These are phyloP conservation scores for Dactylellina parvicollis DNA, from an alignment of 2,329 filamentous ascomycete species.

Conservation along the genomic window DNA sequence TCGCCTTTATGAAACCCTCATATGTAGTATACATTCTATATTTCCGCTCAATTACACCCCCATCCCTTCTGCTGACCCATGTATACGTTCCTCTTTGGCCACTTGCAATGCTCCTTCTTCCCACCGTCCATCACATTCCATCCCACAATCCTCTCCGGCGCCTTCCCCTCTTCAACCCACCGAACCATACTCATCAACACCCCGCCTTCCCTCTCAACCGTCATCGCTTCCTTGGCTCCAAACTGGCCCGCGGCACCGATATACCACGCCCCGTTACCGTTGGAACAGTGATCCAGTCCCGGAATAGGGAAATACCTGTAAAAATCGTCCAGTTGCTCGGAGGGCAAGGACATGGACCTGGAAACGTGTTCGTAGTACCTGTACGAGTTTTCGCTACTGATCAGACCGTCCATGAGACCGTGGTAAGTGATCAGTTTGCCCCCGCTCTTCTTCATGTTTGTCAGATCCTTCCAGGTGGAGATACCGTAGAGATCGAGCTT, in stretches of 20 bases:
- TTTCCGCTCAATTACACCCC: too few relatives aligned
- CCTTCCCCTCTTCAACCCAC: conserved; percentile 65
- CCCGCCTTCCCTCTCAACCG: background rate
- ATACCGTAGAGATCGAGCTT: conserved; percentile 59
- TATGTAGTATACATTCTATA: too few relatives aligned
- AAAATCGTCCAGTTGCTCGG: conserved; percentile 57
- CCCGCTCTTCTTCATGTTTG: conserved; percentile 61
- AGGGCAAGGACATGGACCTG: conserved; percentile 21
- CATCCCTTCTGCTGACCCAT: conserved; percentile 12
- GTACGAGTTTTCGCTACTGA: conserved; percentile 29
- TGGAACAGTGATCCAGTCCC: conserved; percentile 60
- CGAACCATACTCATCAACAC: conserved; percentile 64
- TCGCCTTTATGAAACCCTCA: too few relatives aligned
- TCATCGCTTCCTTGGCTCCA: background rate
- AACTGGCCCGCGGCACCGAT: conserved; percentile 18
- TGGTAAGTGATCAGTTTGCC: conserved; percentile 65
- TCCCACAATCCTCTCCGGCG: conserved; percentile 58
- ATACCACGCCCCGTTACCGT: conserved; percentile 57
- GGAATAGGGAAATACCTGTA: conserved; percentile 60
- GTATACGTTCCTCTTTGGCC: conserved; percentile 8
- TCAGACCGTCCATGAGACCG: conserved; percentile 58
- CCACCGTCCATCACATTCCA: background rate
- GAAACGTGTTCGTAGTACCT: conserved; percentile 30
- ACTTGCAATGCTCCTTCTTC: conserved; percentile 36
- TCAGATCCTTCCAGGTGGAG: conserved; percentile 62